Evolutionary conservation across 2,329 filamentous ascomycete species (phyloP), one percentile per base, ranked within the genome.

Genomic region (Stachybotrys chartarum): DNA sequence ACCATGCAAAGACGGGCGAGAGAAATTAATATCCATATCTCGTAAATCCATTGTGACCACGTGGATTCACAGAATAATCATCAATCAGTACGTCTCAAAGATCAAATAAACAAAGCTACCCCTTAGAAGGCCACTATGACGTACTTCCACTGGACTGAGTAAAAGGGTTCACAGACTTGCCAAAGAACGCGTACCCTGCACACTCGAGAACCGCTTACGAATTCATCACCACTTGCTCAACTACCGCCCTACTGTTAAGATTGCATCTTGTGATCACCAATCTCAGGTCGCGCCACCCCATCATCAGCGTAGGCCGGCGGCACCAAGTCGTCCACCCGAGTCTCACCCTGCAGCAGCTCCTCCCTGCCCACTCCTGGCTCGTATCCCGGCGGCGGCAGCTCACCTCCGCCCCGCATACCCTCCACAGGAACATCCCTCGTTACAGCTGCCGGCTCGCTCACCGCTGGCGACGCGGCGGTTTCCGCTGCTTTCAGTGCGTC

Each of bases 401-500:
- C 35, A 42, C 10, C 35, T 10, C 10, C 35, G 5, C 5, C 14
- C 10, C 35, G 35, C 3, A 14, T 5, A 10, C 10, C 35, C 3
- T 42, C 35, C 35, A 14, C 35, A 14, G 35, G 35, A 14, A 14
- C 3, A 14, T 42, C 35, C 3, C 3, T 6, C 5, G 35, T 5
- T 3, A 10, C 5, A 10, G 35, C 35, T 42, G 35, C 14, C 35
- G 10, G 35, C 35, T 14, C 35, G 4, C 35, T 10, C 35, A 10
- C 35, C 35, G 35, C 35, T 42, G 24, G 35, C 35, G 14, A 6
- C 35, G 35, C 35, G 35, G 10, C 35, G 35, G 10, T 10, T 30
- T 72, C 70, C 35, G 69, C 69, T 30, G 65, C 66, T 54, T 60
- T 64, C 8, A 72, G 59, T 3, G 66, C 64, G 45, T 70, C 66